Evolutionary conservation across 495 filamentous ascomycete genomes (phyloP), one percentile per base, ranked within the genome.

Genomic region (Articulospora tetracladia): DNA sequence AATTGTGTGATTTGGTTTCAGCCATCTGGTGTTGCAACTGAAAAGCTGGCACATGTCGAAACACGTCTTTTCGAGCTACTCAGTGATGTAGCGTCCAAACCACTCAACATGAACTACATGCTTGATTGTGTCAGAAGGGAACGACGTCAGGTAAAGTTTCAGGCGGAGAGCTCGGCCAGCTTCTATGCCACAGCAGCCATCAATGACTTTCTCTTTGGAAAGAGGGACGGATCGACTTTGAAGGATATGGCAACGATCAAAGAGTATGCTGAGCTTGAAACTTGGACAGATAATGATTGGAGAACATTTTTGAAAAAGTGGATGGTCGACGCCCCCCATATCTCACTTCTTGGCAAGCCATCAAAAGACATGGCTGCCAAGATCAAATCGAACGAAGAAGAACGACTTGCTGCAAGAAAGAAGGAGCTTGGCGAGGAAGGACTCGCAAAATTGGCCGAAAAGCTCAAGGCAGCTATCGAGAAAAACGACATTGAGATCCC

Each of bases 191-290:
- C 81, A 57, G 86, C 88, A 39, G 84, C 97, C 44, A 94, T 98
- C 64, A 87, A 84, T 15, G 93, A 98, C 66, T 94, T 95, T 72
- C 78, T 98, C 26, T 99, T 92, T 62, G 95, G 93, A 28, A 86
- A 86, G 56, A 81, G 90, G 46, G 88, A 94, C 68, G 94, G 94
- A 0, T 88, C 88, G 8, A 92, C 88, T 22, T 74, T 98, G 65
- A 78, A 81, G 46, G 80, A 89, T 47, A 72, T 96, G 13, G 80
- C 82, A 46, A 83, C 74, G 22, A 68, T 98, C 48, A 76, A 76
- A 34, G 87, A 90, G 61, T 96, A 91, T 69, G 90, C 96, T 58
- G 74, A 76, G 1, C 73, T 99, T 26, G 86, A 89, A 61, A 74
- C 76, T 46, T 98, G 95, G 95, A 82, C 71, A 1, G 91, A 98